Evolutionary conservation across 2,329 filamentous ascomycete species (phyloP).

Genomic region (Monilinia vaccinii-corymbosi): DNA sequence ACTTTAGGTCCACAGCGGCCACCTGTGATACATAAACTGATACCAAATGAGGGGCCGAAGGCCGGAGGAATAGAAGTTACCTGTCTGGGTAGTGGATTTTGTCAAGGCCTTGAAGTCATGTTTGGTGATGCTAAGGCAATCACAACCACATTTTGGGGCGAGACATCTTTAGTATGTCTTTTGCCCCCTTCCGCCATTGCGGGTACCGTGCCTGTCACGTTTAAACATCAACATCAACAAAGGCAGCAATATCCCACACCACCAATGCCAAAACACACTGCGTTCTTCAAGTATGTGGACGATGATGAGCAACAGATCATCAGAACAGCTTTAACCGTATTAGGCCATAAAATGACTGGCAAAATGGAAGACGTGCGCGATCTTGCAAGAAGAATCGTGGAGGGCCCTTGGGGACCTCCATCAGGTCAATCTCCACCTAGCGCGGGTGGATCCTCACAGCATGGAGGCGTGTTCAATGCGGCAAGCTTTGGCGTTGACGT

Average conservation of each 20-base stretch:
- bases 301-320: conserved; percentile 62
- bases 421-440: conserved; percentile 35
- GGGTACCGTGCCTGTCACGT: conserved; percentile 50
- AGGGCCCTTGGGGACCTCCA: conserved; percentile 41
- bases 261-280: conserved; percentile 39
- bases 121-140: conserved; percentile 64
- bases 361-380: conserved; percentile 52
- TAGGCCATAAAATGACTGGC: conserved; percentile 56
- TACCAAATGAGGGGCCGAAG: conserved; percentile 73
- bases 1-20: conserved; percentile 42
- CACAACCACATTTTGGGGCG: conserved; percentile 55
- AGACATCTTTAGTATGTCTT: conserved; percentile 53
- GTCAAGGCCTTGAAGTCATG: conserved; percentile 70
- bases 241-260: conserved; percentile 34
- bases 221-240: conserved; percentile 42
- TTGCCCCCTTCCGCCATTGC: conserved; percentile 49
- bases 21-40: conserved; percentile 70
- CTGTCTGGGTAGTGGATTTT: conserved; percentile 71
- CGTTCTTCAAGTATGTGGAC: conserved; percentile 64
- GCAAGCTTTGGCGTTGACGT: conserved; percentile 29
- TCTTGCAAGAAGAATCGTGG: conserved; percentile 51
- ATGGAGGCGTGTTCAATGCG: conserved; percentile 33
- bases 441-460: conserved; percentile 36
- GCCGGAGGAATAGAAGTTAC: conserved; percentile 82
- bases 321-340: conserved; percentile 55